These are phyloP conservation scores for Rhizopogon vinicolor DNA, from an alignment of 768 basidiomycete species.

Conservation along the genomic window DNA sequence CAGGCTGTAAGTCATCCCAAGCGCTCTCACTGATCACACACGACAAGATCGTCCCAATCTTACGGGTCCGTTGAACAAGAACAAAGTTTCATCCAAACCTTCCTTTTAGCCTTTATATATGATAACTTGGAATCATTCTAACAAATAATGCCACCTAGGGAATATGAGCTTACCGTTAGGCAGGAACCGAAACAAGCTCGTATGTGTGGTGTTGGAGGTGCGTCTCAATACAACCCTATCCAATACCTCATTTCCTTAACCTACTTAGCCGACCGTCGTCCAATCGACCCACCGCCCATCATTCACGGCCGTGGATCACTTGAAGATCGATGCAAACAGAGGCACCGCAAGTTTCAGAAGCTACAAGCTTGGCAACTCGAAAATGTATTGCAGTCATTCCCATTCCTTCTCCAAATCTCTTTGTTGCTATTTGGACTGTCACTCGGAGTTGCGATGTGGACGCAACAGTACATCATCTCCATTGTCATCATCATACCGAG, in stretches of 20 bases:
- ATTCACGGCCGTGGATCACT: constrained; percentile 28
- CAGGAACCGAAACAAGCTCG: constrained; percentile 91
- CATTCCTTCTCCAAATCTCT: too few species aligned
- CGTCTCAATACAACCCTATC: constrained; percentile 36
- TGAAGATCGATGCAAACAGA: too few species aligned
- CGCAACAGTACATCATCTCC: too few species aligned
- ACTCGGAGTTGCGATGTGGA: too few species aligned
- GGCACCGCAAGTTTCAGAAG: too few species aligned
- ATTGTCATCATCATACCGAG: too few species aligned
- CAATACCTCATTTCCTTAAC: neutral
- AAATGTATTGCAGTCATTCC: too few species aligned
- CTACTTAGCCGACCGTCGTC: constrained; percentile 79
- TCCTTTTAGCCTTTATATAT: constrained; percentile 5
- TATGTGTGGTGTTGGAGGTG: constrained; percentile 88
- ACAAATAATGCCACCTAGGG: constrained; percentile 36
- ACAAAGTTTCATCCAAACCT: constrained; percentile 2
- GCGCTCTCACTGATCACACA: constrained; percentile 10
- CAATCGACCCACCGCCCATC: constrained; percentile 95
- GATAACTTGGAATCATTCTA: constrained; percentile 3
- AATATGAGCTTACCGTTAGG: constrained; percentile 81
- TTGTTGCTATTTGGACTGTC: too few species aligned
- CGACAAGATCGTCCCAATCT: constrained; percentile 10
- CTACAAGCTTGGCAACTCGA: too few species aligned
- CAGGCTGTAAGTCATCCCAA: constrained; percentile 27
- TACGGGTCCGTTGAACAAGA: constrained; percentile 6